Evolutionary conservation across 768 basidiomycete species (phyloP), one percentile per base, ranked within the genome.

Genomic region (Tylopilus cervinicoccineus): DNA sequence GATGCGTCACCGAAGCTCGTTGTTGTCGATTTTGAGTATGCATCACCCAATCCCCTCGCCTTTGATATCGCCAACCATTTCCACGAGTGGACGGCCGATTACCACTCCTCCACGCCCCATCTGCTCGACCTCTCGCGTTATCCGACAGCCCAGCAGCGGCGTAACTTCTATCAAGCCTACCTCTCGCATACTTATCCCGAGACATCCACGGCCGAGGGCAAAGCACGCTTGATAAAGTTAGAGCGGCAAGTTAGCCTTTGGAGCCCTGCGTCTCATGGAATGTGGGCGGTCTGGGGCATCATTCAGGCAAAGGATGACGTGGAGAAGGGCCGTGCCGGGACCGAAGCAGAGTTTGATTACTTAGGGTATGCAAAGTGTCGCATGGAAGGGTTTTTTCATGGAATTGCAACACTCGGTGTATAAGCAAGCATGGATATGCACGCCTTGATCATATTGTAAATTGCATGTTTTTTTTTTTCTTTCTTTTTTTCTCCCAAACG

Each of bases 21-120:
- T 63, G 89, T 95, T 29, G 93, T 96, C 54, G 96, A 99, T 70
- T 98, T 97, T 64, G 96, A 99, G 71, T 99, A 99, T 63, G 92
- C 95, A 13, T 78, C 85, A 0, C 86, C 89, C 5, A 98, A 97
- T 62, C 86, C 94, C 22, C 83, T 93, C 4, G 89, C 91, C 4
- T 96, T 84, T 68, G 96, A 99, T 64, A 93, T 99, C 57, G 95
- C 88, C 48, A 95, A 95, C 67, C 93, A 95, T 67, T 96, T 94
- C 70, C 86, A 90, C 62, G 96, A 98, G 70, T 98, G 96, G 95
- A 90, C 89, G 17, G 86, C 91, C 14, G 78, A 96, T 68, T 98
- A 98, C 67, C 86, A 89, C 62, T 75, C 74, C 31, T 61, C 77
- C 5, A 77, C 73, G 0, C 88, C 90, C 9, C 86, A 90, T 62